These are phyloP conservation scores for Phtheirospermum japonicum DNA, from an alignment of 257 asterid species.

Conservation along the genomic window DNA sequence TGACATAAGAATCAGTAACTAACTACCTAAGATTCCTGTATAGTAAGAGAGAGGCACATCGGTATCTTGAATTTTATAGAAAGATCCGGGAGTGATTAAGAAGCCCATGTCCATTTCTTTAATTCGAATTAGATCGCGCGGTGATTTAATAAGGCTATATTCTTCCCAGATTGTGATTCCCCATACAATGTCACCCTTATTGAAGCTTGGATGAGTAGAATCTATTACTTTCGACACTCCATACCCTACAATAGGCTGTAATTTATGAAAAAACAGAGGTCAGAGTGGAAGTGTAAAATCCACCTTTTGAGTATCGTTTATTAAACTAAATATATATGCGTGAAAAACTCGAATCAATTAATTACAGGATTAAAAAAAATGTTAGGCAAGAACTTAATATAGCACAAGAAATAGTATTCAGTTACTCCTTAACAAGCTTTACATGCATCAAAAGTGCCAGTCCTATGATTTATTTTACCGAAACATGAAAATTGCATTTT, in stretches of 20 bases:
- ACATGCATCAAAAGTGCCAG: not conserved
- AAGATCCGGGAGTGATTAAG: not conserved
- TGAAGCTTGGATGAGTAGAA: slow-evolving; percentile 31
- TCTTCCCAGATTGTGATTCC: slow-evolving; percentile 44
- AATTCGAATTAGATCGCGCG: slow-evolving; percentile 22
- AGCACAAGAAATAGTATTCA: too few relatives aligned
- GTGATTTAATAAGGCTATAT: slow-evolving; percentile 27
- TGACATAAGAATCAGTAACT: not conserved
- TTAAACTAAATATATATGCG: too few relatives aligned
- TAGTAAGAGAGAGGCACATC: slow-evolving; percentile 57
- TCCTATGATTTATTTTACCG: not conserved
- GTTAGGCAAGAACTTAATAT: too few relatives aligned
- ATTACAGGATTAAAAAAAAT: too few relatives aligned
- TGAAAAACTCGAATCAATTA: too few relatives aligned
- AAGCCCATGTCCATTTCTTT: slow-evolving; percentile 2
- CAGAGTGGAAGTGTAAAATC: too few relatives aligned
- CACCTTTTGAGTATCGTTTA: too few relatives aligned
- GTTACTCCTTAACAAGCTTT: not conserved
- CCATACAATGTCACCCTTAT: slow-evolving; percentile 40
- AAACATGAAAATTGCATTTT: too few relatives aligned
- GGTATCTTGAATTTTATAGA: not conserved
- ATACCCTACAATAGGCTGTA: slow-evolving; percentile 32
- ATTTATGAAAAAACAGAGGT: not conserved
- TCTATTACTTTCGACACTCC: slow-evolving; percentile 38
- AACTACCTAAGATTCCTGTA: slow-evolving; percentile 53